Evolutionary conservation across 2,329 filamentous ascomycete species (phyloP).

Genomic region (Cucurbitaria berberidis): DNA sequence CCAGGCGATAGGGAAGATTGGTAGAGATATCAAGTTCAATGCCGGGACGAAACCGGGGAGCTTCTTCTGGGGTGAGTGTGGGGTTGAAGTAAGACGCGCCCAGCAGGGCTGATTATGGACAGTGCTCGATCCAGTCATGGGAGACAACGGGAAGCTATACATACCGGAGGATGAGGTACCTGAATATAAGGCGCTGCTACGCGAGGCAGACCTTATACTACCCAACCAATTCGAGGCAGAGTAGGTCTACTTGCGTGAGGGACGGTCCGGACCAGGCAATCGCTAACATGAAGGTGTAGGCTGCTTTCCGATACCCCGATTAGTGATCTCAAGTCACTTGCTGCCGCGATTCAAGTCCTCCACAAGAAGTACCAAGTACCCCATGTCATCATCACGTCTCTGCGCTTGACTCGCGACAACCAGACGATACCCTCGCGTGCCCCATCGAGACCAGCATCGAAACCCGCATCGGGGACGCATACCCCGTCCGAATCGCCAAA

Average conservation of each 20-base stretch:
- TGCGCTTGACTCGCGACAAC: conserved; percentile 69
- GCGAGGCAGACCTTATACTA: conserved; percentile 85
- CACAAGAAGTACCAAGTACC: conserved; percentile 79
- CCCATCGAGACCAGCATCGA: conserved; percentile 37
- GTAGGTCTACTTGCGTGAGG: conserved; percentile 56
- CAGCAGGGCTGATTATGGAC: conserved; percentile 21
- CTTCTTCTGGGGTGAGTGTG: conserved; percentile 82
- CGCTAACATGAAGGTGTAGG: conserved; percentile 53
- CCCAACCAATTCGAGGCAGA: conserved; percentile 98
- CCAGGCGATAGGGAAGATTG: conserved; percentile 83
- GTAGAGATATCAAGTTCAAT: conserved; percentile 75
- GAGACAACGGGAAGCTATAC: conserved; percentile 90
- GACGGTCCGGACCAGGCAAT: background rate
- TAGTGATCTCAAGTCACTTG: conserved; percentile 73
- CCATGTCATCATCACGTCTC: conserved; percentile 91
- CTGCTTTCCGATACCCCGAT: conserved; percentile 86
- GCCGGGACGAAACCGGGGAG: conserved; percentile 68
- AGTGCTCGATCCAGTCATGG: conserved; percentile 98
- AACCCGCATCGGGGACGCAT: conserved; percentile 35
- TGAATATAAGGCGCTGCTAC: conserved; percentile 81
- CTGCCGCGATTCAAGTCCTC: conserved; percentile 74
- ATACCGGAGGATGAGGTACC: conserved; percentile 91
- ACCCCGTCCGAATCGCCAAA: conserved; percentile 25
- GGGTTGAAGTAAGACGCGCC: background rate
- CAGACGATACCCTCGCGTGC: conserved; percentile 43